Conservation (phyloP, 768 basidiomycete species). For the Agrocybe praecox region DNA sequence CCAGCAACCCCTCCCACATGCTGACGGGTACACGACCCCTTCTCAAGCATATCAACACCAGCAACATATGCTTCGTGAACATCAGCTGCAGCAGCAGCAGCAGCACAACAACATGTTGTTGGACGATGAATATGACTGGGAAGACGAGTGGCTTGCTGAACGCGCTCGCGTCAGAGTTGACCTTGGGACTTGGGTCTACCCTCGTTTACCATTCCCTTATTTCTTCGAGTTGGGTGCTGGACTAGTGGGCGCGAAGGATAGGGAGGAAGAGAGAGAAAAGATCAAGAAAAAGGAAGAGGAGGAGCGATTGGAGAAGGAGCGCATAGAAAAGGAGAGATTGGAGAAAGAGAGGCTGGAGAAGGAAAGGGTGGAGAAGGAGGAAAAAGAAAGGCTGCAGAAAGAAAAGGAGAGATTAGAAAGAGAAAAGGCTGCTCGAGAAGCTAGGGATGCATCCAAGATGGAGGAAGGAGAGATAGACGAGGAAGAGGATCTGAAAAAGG, state of each 20-base stretch:
- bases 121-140: constrained; percentile 9
- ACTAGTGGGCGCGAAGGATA: constrained; percentile 20
- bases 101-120: not conserved
- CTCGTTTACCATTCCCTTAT: constrained; percentile 61
- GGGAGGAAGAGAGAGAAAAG: constrained; percentile 20
- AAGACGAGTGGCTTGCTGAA: constrained; percentile 20
- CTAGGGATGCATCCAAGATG: constrained; percentile 12
- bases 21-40: not conserved
- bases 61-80: not conserved
- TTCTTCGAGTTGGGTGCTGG: constrained; percentile 40
- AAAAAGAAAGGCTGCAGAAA: constrained; percentile 9
- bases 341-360: constrained; percentile 16
- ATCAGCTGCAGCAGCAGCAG: not conserved
- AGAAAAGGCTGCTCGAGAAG: constrained; percentile 15
- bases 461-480: constrained; percentile 19
- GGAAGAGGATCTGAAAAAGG: constrained; percentile 13
- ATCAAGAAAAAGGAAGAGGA: constrained; percentile 17
- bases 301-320: constrained; percentile 18
- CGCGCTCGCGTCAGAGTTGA: constrained; percentile 35
- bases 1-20: not conserved
- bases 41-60: not conserved
- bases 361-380: constrained; percentile 14
- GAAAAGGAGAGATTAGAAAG: constrained; percentile 16
- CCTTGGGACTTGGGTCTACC: constrained; percentile 62
- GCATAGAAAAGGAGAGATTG: constrained; percentile 15